Conservation (phyloP, 345 rosid genomes). For the Excoecaria agallocha region DNA sequence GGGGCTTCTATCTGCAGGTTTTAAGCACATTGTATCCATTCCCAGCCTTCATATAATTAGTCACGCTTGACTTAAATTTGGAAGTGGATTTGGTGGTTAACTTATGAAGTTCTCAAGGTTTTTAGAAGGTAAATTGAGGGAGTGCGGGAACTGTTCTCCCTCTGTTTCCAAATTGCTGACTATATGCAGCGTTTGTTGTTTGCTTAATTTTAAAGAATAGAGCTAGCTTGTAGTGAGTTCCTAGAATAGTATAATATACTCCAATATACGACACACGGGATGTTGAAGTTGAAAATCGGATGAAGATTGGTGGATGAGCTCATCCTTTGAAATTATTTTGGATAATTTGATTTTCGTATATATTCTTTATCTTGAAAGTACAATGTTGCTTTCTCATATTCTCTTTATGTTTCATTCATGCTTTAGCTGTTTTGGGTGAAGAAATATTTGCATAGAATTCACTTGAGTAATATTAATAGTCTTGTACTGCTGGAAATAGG, state of each 20-base stretch:
- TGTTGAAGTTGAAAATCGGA: not conserved
- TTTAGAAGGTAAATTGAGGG: not conserved
- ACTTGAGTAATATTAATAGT: too few species aligned
- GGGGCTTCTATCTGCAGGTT: slow-evolving; percentile 56
- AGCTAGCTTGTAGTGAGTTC: not conserved
- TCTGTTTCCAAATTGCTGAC: slow-evolving; percentile 4
- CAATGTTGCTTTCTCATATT: too few species aligned
- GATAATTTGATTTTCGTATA: too few species aligned
- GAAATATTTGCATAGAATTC: too few species aligned
- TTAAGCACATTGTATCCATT: slow-evolving; percentile 4
- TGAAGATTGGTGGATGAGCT: not conserved
- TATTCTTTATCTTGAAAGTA: too few species aligned
- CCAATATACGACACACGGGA: not conserved
- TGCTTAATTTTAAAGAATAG: not conserved
- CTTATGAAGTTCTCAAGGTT: not conserved
- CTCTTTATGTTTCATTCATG: too few species aligned
- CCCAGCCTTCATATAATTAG: not conserved
- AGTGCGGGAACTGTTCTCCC: not conserved
- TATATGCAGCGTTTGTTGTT: not conserved
- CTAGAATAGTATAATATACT: not conserved
- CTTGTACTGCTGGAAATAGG: too few species aligned
- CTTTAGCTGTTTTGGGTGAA: too few species aligned
- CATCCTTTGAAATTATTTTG: not conserved
- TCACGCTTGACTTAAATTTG: not conserved
- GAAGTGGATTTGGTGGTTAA: not conserved